phyloP scores from a whole-genome alignment of 352 stramenopile genomes.

The Phytophthora sojae region DNA sequence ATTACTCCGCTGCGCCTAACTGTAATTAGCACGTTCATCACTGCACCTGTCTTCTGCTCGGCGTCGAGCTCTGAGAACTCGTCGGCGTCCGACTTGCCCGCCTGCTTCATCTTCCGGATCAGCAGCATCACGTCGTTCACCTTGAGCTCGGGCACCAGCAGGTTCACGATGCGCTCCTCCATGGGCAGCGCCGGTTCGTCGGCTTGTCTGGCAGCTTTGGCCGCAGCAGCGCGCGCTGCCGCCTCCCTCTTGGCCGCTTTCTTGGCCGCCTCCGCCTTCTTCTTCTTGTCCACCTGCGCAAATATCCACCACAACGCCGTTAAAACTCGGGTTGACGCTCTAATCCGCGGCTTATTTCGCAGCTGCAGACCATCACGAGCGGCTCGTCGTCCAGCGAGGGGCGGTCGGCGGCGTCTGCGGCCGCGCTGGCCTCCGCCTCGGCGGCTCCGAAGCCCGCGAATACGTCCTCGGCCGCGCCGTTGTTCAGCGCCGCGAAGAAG shows the following conservation, averaged over 20 bases:
- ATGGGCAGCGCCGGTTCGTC: constrained; percentile 76
- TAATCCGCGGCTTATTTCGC: background rate
- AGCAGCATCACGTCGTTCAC: constrained; percentile 89
- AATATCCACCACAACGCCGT: background rate
- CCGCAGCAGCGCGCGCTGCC: constrained; percentile 27
- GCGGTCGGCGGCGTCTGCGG: constrained; percentile 1
- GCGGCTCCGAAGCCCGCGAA: constrained; percentile 67
- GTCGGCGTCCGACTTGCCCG: constrained; percentile 88
- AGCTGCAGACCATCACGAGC: constrained; percentile 35
- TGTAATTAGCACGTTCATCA: constrained; percentile 9
- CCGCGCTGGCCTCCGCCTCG: constrained; percentile 22
- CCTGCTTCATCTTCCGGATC: constrained; percentile 92
- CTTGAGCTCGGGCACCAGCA: constrained; percentile 87
- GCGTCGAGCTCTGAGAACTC: constrained; percentile 89
- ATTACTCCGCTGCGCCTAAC: constrained; percentile 1
- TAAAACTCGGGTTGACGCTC: background rate
- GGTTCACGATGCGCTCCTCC: constrained; percentile 89
- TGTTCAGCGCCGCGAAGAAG: constrained; percentile 84
- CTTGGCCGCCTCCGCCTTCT: constrained; percentile 48
- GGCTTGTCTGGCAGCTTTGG: constrained; percentile 46
- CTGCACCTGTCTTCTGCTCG: constrained; percentile 83
- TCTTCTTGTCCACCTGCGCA: constrained; percentile 56
- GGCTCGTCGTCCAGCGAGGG: constrained; percentile 44
- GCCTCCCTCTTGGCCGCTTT: constrained; percentile 59
- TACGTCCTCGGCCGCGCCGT: constrained; percentile 56